Conservation (phyloP, 495 filamentous ascomycete species). For the Talaromyces ruber region DNA sequence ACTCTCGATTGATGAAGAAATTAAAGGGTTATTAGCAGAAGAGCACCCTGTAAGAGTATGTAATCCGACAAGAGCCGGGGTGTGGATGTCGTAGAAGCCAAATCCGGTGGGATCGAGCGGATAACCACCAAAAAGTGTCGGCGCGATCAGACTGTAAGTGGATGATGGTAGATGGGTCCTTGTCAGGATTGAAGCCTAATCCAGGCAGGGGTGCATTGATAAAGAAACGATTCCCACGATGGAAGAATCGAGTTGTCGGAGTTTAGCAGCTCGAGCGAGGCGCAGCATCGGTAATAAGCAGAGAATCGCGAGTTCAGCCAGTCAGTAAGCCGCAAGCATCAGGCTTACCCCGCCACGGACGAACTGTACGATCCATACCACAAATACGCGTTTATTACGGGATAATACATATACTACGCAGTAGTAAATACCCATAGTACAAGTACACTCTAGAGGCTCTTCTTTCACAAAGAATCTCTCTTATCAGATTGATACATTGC, state of each 20-base stretch:
- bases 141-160: neutral
- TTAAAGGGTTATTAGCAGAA: neutral
- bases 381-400: neutral
- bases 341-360: neutral
- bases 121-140: neutral
- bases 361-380: neutral
- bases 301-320: neutral
- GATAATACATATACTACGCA: neutral
- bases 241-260: neutral
- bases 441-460: too few relatives aligned
- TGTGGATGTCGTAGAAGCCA: neutral
- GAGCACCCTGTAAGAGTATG: neutral
- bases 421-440: too few relatives aligned
- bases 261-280: neutral
- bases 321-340: neutral
- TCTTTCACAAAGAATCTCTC: neutral
- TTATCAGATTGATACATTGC: neutral
- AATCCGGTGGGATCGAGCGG: neutral
- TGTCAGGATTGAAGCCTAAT: neutral
- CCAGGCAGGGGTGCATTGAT: neutral
- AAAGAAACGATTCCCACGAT: neutral
- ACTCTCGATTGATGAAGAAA: neutral
- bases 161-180: neutral
- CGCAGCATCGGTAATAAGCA: neutral
- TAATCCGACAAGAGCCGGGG: neutral